phyloP scores from a whole-genome alignment of 1,139 yeast species.

The Magnusiomyces ingens region DNA sequence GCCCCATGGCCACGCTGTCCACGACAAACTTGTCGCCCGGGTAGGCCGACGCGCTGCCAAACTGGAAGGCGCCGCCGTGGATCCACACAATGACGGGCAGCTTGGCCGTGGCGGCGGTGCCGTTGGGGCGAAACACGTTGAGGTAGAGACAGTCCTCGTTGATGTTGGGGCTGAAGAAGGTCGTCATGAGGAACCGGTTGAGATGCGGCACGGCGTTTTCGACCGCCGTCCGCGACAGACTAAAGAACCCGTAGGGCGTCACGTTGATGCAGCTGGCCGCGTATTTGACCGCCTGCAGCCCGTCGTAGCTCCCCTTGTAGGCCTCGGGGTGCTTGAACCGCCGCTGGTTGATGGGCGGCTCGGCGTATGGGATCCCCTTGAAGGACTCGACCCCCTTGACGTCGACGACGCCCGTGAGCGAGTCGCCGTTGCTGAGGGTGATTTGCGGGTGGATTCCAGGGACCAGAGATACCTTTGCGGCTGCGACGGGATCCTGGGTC shows the following conservation, averaged over 20 bases:
- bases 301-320: slow-evolving; percentile 10
- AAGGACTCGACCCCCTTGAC: slow-evolving; percentile 18
- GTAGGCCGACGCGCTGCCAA: slow-evolving; percentile 20
- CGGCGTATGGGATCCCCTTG: slow-evolving; percentile 26
- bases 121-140: slow-evolving; percentile 25
- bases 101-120: slow-evolving; percentile 1
- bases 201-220: slow-evolving; percentile 9
- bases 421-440: slow-evolving; percentile 7
- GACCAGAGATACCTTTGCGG: too few relatives aligned
- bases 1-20: slow-evolving; percentile 9
- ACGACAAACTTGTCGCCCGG: slow-evolving; percentile 8
- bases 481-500: too few relatives aligned
- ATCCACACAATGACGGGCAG: slow-evolving; percentile 31
- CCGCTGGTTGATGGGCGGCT: slow-evolving; percentile 23
- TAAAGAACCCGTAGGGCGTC: slow-evolving; percentile 1
- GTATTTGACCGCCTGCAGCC: not conserved
- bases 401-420: slow-evolving; percentile 8
- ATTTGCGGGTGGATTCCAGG: not conserved
- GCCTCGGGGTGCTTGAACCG: slow-evolving; percentile 23
- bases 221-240: not conserved
- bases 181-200: slow-evolving; percentile 19
- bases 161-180: slow-evolving; percentile 4
- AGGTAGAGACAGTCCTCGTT: slow-evolving; percentile 26
- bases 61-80: slow-evolving; percentile 28
- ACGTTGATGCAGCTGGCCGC: not conserved